phyloP scores from a whole-genome alignment of 2,329 filamentous ascomycete species.

The Acephala macrosclerotiorum region DNA sequence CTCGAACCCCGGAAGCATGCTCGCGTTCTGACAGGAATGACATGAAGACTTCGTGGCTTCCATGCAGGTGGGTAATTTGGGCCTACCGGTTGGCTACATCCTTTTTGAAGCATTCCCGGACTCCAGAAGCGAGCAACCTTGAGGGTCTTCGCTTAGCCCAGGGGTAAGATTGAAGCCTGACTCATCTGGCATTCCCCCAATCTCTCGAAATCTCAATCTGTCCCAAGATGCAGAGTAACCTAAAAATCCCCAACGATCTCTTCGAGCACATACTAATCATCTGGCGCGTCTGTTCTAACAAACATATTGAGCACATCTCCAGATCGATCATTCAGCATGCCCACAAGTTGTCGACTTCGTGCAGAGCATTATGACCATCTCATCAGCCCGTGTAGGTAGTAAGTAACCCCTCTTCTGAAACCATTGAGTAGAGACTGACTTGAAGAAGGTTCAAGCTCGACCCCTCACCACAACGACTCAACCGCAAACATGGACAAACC shows the following conservation, averaged over 20 bases:
- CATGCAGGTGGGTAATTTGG: background rate
- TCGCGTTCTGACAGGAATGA: background rate
- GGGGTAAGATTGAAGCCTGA: slow-evolving; percentile 6
- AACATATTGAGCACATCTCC: background rate
- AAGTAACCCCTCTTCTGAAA: background rate
- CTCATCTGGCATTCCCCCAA: background rate
- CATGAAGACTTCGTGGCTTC: background rate
- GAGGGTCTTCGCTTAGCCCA: slow-evolving; percentile 4
- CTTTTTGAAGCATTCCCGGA: background rate
- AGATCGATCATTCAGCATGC: background rate
- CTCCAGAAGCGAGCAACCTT: slow-evolving; percentile 6
- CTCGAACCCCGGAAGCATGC: background rate
- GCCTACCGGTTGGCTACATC: background rate
- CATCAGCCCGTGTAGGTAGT: background rate
- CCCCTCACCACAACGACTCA: background rate
- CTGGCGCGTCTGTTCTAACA: background rate
- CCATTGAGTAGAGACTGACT: slow-evolving; percentile 4
- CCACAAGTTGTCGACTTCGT: background rate
- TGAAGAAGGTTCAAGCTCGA: background rate
- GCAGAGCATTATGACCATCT: background rate
- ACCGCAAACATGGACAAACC: background rate
- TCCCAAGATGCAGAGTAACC: background rate
- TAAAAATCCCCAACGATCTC: background rate
- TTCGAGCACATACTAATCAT: background rate
- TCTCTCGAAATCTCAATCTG: background rate